A percentile compares a stretch with the other conserved stretches of the same genome.
Conservation (phyloP, 345 rosid species). For the Geranium rotundifolium region DNA sequence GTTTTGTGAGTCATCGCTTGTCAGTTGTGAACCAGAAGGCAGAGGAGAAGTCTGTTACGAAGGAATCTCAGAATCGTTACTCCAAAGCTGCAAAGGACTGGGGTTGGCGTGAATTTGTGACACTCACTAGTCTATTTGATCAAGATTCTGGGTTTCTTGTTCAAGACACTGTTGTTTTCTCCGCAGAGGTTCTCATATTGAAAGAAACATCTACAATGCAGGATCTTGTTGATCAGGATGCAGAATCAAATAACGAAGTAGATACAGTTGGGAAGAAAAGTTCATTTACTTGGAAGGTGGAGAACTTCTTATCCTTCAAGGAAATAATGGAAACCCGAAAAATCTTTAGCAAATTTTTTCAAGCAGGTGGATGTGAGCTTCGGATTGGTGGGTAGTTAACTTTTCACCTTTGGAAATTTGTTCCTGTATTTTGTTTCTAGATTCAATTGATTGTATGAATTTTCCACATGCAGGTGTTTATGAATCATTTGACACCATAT, state of each 20-base stretch:
- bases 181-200: conserved; percentile 98
- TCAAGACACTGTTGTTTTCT: conserved; percentile 85
- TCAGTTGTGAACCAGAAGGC: conserved; percentile 81
- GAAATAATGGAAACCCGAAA: conserved; percentile 99
- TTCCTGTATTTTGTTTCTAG: conserved; percentile 13
- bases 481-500: conserved; percentile 97
- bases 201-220: conserved; percentile 83
- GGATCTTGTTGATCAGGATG: conserved; percentile 53
- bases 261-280: conserved; percentile 59
- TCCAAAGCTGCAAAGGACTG: conserved; percentile 99
- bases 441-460: conserved; percentile 15
- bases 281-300: conserved; percentile 98
- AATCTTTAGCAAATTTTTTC: conserved; percentile 96
- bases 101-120: conserved; percentile 99
- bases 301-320: conserved; percentile 90
- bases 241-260: conserved; percentile 29
- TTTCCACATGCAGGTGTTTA: conserved; percentile 77
- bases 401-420: conserved; percentile 9
- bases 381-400: conserved; percentile 65
- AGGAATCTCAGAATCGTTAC: conserved; percentile 97
- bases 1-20: conserved; percentile 97
- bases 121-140: conserved; percentile 93
- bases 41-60: conserved; percentile 95
- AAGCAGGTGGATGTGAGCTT: conserved; percentile 99
- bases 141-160: conserved; percentile 98